Conservation (phyloP, 441 rosid genomes). For the Jatropha podagrica region DNA sequence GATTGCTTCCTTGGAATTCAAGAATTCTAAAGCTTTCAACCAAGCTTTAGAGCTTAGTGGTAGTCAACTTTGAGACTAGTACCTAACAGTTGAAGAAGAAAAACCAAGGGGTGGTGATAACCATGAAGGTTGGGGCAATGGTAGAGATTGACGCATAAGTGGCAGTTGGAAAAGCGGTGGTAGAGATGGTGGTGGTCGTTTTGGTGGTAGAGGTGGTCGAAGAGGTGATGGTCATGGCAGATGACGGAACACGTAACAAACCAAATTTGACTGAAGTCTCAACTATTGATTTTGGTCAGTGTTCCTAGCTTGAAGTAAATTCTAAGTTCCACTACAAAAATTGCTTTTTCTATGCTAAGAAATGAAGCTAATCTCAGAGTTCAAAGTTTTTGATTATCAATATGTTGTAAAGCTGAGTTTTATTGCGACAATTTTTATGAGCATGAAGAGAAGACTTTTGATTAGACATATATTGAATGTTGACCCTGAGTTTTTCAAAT, state of each 20-base stretch:
- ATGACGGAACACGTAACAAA: constrained; percentile 36
- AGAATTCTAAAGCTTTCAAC: constrained; percentile 36
- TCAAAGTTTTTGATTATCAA: too few relatives aligned
- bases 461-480: too few relatives aligned
- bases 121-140: constrained; percentile 5
- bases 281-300: constrained; percentile 29
- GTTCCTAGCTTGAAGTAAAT: too few relatives aligned
- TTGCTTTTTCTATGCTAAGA: too few relatives aligned
- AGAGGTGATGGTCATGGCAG: constrained; percentile 27
- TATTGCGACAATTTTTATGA: too few relatives aligned
- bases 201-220: constrained; percentile 36
- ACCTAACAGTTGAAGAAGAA: constrained; percentile 66
- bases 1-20: constrained; percentile 65
- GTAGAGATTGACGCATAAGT: constrained; percentile 35
- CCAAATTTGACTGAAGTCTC: constrained; percentile 32
- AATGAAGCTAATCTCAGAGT: too few relatives aligned
- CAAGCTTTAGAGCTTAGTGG: constrained; percentile 67
- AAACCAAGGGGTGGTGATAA: constrained; percentile 37
- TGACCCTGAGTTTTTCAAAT: too few relatives aligned
- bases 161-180: constrained; percentile 33
- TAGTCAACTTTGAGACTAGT: constrained; percentile 47
- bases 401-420: too few relatives aligned
- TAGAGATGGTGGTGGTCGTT: constrained; percentile 36
- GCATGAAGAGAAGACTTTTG: too few relatives aligned
- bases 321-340: too few relatives aligned